phyloP scores from a whole-genome alignment of 2,329 filamentous ascomycete species.

The Ophiocordyceps camponoti-leonardi region DNA sequence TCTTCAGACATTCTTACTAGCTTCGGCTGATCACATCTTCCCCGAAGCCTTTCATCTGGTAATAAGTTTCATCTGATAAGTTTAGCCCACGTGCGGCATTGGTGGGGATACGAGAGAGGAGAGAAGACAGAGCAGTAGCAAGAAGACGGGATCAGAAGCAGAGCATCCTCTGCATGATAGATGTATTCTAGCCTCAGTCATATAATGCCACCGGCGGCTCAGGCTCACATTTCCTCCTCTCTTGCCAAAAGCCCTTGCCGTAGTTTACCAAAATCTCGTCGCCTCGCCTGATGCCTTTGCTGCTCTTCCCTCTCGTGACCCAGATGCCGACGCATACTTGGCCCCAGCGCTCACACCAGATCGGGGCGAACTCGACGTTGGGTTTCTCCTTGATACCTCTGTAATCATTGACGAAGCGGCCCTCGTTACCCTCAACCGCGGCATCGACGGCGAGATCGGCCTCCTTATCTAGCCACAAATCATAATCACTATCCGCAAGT shows the following conservation, averaged over 20 bases:
- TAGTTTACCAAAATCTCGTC: conserved; percentile 51
- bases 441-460: conserved; percentile 41
- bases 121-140: too few species aligned
- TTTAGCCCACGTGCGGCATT: too few species aligned
- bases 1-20: too few species aligned
- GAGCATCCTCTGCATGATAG: neutral
- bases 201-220: neutral
- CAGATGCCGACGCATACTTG: conserved; percentile 41
- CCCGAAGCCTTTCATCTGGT: too few species aligned
- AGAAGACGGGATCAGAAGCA: too few species aligned
- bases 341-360: conserved; percentile 33
- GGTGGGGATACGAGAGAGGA: too few species aligned
- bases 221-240: conserved; percentile 11
- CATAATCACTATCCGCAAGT: conserved; percentile 31
- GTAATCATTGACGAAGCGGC: conserved; percentile 50
- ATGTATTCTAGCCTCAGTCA: neutral
- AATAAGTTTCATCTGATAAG: too few species aligned
- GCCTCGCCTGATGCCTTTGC: conserved; percentile 27
- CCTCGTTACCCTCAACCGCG: conserved; percentile 40
- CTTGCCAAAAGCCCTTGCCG: conserved; percentile 49
- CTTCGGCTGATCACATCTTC: too few species aligned
- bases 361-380: conserved; percentile 42
- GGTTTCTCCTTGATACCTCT: conserved; percentile 34
- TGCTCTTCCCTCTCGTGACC: conserved; percentile 21
- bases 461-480: conserved; percentile 43